Percentiles rank a stretch among this genome's conserved stretches.
Conservation (phyloP, 2,329 filamentous ascomycete genomes). For the Aspergillus novofumigatus region DNA sequence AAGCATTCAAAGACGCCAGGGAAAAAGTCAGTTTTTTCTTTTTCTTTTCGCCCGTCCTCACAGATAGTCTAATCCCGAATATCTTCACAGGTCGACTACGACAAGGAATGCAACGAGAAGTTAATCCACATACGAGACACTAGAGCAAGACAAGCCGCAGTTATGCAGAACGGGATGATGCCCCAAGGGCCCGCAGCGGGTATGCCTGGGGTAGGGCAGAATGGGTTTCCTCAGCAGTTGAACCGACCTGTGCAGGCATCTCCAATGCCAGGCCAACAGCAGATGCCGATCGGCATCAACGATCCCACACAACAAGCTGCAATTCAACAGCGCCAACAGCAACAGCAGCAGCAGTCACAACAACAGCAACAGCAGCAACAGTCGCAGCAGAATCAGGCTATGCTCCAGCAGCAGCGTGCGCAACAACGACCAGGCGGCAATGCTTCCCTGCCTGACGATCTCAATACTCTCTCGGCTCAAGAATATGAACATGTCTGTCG, state of each 20-base stretch:
- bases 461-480: slow-evolving; percentile 34
- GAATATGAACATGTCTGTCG: slow-evolving; percentile 44
- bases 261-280: slow-evolving; percentile 41
- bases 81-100: slow-evolving; percentile 37
- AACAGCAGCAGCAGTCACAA: slow-evolving; percentile 23
- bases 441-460: slow-evolving; percentile 30
- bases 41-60: not conserved
- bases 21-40: slow-evolving; percentile 24
- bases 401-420: slow-evolving; percentile 27
- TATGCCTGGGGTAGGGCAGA: slow-evolving; percentile 32
- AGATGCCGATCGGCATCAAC: slow-evolving; percentile 35
- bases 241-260: slow-evolving; percentile 50
- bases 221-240: slow-evolving; percentile 48
- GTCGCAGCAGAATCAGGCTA: slow-evolving; percentile 14
- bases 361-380: slow-evolving; percentile 21
- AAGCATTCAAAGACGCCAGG: slow-evolving; percentile 40
- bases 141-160: slow-evolving; percentile 39
- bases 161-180: slow-evolving; percentile 39
- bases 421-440: slow-evolving; percentile 28
- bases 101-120: slow-evolving; percentile 42
- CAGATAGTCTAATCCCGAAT: not conserved
- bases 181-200: slow-evolving; percentile 30
- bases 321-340: slow-evolving; percentile 32
- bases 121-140: slow-evolving; percentile 43
- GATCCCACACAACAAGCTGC: slow-evolving; percentile 28